Conservation (phyloP, 1,139 yeast species). For the Lodderomyces metapsilosis region DNA sequence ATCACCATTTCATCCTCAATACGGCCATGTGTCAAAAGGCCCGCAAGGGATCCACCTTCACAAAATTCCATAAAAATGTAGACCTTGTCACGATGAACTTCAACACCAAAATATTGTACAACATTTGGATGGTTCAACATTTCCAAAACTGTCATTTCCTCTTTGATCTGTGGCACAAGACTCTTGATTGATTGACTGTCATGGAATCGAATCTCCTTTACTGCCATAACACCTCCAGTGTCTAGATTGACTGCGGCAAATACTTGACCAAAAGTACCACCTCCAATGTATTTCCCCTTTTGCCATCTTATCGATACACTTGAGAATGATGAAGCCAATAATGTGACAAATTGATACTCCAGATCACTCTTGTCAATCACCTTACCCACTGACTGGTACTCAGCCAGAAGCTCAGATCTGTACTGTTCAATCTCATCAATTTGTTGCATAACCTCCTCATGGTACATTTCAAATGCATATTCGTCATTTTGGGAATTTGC, state of each 20-base stretch:
- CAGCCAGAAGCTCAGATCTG: constrained; percentile 50
- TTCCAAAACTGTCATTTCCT: constrained; percentile 95
- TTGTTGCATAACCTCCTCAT: constrained; percentile 59
- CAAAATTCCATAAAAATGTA: constrained; percentile 97
- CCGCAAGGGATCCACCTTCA: constrained; percentile 92
- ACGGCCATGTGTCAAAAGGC: constrained; percentile 77
- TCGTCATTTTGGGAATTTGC: constrained; percentile 62
- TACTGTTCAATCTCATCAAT: constrained; percentile 58
- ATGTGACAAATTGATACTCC: constrained; percentile 83
- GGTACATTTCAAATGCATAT: constrained; percentile 51
- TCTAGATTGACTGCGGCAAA: constrained; percentile 90
- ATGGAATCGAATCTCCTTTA: constrained; percentile 89
- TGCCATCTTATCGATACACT: constrained; percentile 96
- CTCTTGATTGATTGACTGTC: constrained; percentile 84
- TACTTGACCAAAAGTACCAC: constrained; percentile 95
- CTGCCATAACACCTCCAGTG: constrained; percentile 96
- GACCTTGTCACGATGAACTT: constrained; percentile 93
- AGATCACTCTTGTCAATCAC: constrained; percentile 85
- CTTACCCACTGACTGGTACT: constrained; percentile 67
- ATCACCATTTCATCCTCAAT: constrained; percentile 94
- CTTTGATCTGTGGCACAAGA: constrained; percentile 85
- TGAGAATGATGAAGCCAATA: constrained; percentile 86
- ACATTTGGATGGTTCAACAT: constrained; percentile 94
- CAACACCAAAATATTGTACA: constrained; percentile 95
- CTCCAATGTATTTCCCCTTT: constrained; percentile 90